Base-by-base conservation (phyloP, 2,329 filamentous ascomycete species). In the Amauroascus niger region DNA sequence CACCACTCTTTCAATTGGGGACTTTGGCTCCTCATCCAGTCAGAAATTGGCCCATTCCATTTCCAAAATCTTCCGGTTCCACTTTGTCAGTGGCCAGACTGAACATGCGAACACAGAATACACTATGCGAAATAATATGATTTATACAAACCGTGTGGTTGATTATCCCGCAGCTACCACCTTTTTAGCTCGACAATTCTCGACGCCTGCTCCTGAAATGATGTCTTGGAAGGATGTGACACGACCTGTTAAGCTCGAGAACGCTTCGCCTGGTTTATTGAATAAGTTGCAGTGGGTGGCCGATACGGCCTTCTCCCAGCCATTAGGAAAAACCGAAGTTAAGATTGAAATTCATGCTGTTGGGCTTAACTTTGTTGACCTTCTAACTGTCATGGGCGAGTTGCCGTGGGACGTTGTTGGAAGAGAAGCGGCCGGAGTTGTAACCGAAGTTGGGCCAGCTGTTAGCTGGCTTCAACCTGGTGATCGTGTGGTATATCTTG, bases 351-450 rank as follows among this genome's bases (percentile, higher is more conserved):
- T 62, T 6, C 47, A 39, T 3, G 60, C 59, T 3, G 56, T 55
- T 11, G 60, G 60, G n/a, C 50, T 63, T 7, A 64, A 61, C 56
- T 64, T 62, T 53, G 57, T 55, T 20, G 62, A 62, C 54, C 53
- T 58, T 40, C 37, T 58, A 24, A 48, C 56, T 49, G 53, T 52
- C n/a, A 54, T 59, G 43, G 56, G 57, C 6, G 54, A 54, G 28
- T 35, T 49, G 26, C 37, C 44, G 1, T 44, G 46, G 39, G 39
- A 44, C 13, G 40, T 51, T 16, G 39, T 57, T 18, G 55, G 55
- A 16, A 39, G 49, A 48, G 58, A 58, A 39, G 53, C 50, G 18
- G 52, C 46, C 18, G 57, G 55, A 8, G 37, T 53, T 46, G 57
- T 59, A 20, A 54, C 35, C 8, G 30, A 43, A 28, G 52, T 57